Conservation (phyloP, 352 stramenopile species). For the Phytophthora constricta region DNA sequence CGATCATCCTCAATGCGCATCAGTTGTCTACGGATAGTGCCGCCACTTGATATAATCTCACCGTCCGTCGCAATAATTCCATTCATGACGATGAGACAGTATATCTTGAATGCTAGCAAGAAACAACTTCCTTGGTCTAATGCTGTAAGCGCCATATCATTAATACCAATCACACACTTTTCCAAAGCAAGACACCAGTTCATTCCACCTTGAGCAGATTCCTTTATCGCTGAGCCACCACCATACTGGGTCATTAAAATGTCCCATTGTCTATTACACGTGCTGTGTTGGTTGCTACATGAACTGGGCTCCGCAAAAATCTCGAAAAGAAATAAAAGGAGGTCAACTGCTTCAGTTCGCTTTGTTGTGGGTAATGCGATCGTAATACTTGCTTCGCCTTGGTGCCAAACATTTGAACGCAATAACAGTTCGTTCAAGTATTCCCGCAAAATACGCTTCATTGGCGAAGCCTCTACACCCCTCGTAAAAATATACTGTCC, state of each 20-base stretch:
- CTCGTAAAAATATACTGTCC: neutral
- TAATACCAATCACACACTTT: constrained; percentile 23
- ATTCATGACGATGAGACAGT: constrained; percentile 31
- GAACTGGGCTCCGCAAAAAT: constrained; percentile 18
- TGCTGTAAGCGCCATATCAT: neutral
- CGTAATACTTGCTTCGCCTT: neutral
- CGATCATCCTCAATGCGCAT: constrained; percentile 30
- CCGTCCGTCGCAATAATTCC: constrained; percentile 39
- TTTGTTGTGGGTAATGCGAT: constrained; percentile 1
- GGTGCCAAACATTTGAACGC: neutral
- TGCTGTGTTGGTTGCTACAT: neutral
- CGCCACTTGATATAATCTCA: constrained; percentile 46
- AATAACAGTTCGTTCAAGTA: constrained; percentile 38
- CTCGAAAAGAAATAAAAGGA: constrained; percentile 37
- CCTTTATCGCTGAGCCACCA: neutral
- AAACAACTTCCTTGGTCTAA: constrained; percentile 21
- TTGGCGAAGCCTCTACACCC: constrained; percentile 1
- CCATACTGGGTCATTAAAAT: constrained; percentile 18
- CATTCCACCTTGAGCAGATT: constrained; percentile 21
- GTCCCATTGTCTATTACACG: constrained; percentile 34
- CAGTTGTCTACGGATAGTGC: constrained; percentile 16
- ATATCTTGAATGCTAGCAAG: constrained; percentile 32
- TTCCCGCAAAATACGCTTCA: constrained; percentile 27
- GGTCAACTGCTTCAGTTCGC: constrained; percentile 8
- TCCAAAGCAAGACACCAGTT: constrained; percentile 40